Base-by-base conservation (phyloP, 2,329 filamentous ascomycete species). In the Colletotrichum simmondsii region DNA sequence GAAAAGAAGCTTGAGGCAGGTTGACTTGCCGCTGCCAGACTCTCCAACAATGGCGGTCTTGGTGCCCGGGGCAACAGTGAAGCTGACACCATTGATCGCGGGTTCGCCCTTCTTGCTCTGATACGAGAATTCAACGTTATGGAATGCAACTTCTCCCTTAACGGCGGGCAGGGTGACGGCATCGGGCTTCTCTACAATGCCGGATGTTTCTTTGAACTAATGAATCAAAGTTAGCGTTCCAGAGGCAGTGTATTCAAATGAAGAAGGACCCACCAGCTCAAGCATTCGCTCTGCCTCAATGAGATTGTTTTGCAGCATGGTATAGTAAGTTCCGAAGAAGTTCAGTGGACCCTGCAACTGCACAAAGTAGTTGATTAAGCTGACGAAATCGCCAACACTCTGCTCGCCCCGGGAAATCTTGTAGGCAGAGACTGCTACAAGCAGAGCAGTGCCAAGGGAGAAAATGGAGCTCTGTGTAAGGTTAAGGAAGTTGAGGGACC, bases 401-500 rank as follows among this genome's bases (percentile, higher is more conserved):
- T 87, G 85, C 72, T 87, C 80, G 11, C 86, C 86, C 6, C 84
- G 86, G 0, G 89, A 89, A 58, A 92, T 89, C 77, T 92, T 90
- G 77, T 90, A 91, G 1, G 90, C 90, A 3, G 89, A 90, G 35
- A 92, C 87, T 73, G 87, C 89, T 73, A 90, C 90, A 1, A 89
- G 87, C n/a, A 91, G 79, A 19, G 90, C 86, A 4, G 91, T 85
- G 11, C 89, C 90, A 4, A 90, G 75, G 77, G 89, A 90, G 76
- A 92, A 92, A n/a, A 92, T 87, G 65, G 90, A 86, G 78, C 90
- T 91, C 75, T 92, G 90, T 0, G 88, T 87, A 12, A 91, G 86
- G 76, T 92, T 92, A 79, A 92, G 87, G 7, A 87, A 81, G 75
- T 90, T 90, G 66, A 91, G 78, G 3, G 88, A 90, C 75, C 87